Evolutionary conservation across 192 early-diverging fungal species (phyloP).

Genomic region (Coemansia sp.): DNA sequence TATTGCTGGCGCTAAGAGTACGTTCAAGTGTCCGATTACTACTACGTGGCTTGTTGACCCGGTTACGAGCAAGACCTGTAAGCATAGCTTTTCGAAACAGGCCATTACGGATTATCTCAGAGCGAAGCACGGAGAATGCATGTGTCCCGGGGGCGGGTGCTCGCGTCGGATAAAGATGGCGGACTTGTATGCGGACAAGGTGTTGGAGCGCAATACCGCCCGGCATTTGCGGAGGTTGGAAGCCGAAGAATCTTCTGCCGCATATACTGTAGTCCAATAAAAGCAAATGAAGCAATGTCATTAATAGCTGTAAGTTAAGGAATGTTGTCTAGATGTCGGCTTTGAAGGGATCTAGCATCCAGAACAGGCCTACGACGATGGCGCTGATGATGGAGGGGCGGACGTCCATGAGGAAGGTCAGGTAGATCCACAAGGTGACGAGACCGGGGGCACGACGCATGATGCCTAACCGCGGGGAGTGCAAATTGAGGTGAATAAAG

Average conservation of each 20-base stretch:
- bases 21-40: constrained; percentile 59
- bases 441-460: constrained; percentile 73
- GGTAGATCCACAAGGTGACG: constrained; percentile 70
- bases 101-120: constrained; percentile 42
- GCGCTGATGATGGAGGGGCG: constrained; percentile 41
- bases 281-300: not conserved
- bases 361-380: constrained; percentile 32
- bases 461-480: constrained; percentile 68
- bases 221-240: constrained; percentile 45
- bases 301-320: not conserved
- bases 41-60: constrained; percentile 58
- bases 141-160: constrained; percentile 52
- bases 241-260: constrained; percentile 30
- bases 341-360: constrained; percentile 44
- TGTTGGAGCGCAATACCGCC: constrained; percentile 56
- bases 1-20: constrained; percentile 27
- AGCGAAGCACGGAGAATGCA: constrained; percentile 14
- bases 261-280: constrained; percentile 38
- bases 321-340: not conserved
- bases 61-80: constrained; percentile 58
- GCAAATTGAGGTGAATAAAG: constrained; percentile 64
- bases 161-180: constrained; percentile 21
- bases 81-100: constrained; percentile 58
- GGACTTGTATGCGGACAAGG: constrained; percentile 48
- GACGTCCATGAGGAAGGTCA: constrained; percentile 48